Evolutionary conservation across 768 basidiomycete species (phyloP).

Genomic region (Trametes villosa): DNA sequence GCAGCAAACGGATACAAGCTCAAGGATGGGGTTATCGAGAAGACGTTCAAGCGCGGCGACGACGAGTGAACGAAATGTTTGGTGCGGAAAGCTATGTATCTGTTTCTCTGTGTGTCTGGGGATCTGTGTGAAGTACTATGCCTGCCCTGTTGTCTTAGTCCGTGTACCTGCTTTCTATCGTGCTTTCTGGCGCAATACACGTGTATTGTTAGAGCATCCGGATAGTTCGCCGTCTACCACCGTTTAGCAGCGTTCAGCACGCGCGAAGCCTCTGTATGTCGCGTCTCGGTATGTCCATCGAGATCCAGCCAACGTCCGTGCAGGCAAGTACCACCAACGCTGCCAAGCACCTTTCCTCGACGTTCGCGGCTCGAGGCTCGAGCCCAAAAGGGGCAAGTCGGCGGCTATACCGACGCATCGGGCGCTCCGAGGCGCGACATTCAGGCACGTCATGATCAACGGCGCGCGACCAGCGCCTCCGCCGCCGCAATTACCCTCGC

Average conservation of each 20-base stretch:
- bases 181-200: too few relatives aligned
- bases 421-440: slow-evolving; percentile 5
- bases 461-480: neutral
- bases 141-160: neutral
- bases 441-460: slow-evolving; percentile 10
- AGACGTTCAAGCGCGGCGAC: slow-evolving; percentile 56
- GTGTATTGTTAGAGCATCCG: too few relatives aligned
- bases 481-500: neutral
- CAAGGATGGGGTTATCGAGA: slow-evolving; percentile 67
- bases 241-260: too few relatives aligned
- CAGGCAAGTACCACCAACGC: too few relatives aligned
- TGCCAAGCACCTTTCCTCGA: too few relatives aligned
- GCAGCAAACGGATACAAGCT: slow-evolving; percentile 86
- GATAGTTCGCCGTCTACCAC: too few relatives aligned
- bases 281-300: too few relatives aligned
- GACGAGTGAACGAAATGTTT: slow-evolving; percentile 10
- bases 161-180: neutral
- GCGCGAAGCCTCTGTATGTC: too few relatives aligned
- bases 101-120: neutral
- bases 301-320: too few relatives aligned
- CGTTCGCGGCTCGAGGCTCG: too few relatives aligned
- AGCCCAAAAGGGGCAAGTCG: too few relatives aligned
- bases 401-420: neutral
- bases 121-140: neutral
- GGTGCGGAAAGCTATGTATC: neutral